Conservation (phyloP, 345 rosid species). For the Brassica rapa region DNA sequence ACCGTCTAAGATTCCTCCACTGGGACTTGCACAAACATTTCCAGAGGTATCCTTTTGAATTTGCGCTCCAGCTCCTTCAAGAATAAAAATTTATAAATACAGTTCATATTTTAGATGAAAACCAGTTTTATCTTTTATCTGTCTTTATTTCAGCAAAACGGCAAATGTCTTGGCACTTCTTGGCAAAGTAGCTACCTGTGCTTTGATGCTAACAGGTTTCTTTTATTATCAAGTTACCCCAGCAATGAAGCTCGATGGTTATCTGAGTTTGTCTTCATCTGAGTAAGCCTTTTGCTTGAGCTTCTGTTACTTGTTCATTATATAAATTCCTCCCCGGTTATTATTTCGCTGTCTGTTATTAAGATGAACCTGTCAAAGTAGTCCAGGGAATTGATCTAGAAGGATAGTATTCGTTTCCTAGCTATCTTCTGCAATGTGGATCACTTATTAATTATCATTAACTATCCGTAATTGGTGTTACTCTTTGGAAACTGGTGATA, state of each 20-base stretch:
- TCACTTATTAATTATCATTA: not conserved
- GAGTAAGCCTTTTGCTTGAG: constrained; percentile 57
- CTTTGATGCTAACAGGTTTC: constrained; percentile 82
- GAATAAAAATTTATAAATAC: no score
- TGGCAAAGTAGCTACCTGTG: constrained; percentile 80
- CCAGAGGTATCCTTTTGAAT: not conserved
- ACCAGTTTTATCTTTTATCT: constrained; percentile 23
- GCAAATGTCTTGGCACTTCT: constrained; percentile 71
- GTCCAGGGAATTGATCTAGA: constrained; percentile 7
- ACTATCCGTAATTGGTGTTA: not conserved
- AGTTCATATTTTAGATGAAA: not conserved
- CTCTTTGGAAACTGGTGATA: constrained; percentile 1
- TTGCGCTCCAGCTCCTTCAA: not conserved
- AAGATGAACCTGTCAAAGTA: constrained; percentile 13
- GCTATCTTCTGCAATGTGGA: not conserved
- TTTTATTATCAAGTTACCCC: constrained; percentile 79
- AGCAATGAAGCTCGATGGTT: constrained; percentile 54
- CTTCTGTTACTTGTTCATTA: not conserved
- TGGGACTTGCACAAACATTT: constrained; percentile 65
- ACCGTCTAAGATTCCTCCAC: constrained; percentile 63
- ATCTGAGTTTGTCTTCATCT: constrained; percentile 46
- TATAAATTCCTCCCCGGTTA: not conserved
- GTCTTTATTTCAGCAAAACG: constrained; percentile 63
- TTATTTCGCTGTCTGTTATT: not conserved
- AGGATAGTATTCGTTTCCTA: not conserved